A percentile compares a stretch with the other conserved stretches of the same genome.
phyloP scores from a whole-genome alignment of 768 basidiomycete species.

The Suillus weaverae region DNA sequence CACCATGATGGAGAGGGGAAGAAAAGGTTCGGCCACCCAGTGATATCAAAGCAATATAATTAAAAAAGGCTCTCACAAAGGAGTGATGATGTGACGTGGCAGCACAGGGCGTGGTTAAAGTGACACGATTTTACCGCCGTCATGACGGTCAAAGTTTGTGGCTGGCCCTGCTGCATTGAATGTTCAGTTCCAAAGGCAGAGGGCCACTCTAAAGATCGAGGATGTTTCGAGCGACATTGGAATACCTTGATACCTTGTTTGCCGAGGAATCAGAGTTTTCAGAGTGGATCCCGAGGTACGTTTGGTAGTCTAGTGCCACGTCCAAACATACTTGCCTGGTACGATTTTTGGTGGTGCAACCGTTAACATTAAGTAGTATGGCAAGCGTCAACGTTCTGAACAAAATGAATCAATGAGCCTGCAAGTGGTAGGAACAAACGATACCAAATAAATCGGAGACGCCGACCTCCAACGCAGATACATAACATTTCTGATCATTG shows the following conservation, averaged over 20 bases:
- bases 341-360: background rate
- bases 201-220: constrained; percentile 7
- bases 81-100: background rate
- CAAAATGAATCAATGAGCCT: no score
- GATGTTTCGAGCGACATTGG: constrained; percentile 7
- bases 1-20: background rate
- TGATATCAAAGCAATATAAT: background rate
- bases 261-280: background rate
- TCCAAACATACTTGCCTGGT: background rate
- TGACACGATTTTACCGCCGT: background rate
- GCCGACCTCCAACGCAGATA: constrained; percentile 2
- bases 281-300: background rate
- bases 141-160: background rate
- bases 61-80: background rate
- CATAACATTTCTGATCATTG: background rate
- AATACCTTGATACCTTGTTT: background rate
- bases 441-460: constrained; percentile 16
- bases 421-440: constrained; percentile 17
- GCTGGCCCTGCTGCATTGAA: background rate
- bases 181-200: constrained; percentile 10
- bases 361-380: background rate
- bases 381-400: background rate
- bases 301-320: background rate
- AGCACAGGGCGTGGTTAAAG: background rate
- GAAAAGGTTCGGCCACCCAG: background rate